These are phyloP conservation scores for Achaetomium macrosporum DNA, from an alignment of 2,329 filamentous ascomycete species.

Conservation along the genomic window DNA sequence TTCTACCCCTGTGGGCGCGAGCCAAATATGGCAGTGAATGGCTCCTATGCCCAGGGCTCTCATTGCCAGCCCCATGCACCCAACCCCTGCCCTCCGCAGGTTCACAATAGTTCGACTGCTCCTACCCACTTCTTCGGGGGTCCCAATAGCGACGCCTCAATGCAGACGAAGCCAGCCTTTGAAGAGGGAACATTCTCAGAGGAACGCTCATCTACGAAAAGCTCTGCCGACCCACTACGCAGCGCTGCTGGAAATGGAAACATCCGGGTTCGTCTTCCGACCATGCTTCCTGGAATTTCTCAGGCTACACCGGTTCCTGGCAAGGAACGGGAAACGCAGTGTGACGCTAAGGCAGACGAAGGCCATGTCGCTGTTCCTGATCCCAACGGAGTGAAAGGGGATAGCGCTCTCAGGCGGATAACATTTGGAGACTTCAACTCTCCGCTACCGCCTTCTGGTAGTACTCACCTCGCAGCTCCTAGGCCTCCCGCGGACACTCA, in stretches of 20 bases:
- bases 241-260: neutral
- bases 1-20: neutral
- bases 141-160: neutral
- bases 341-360: neutral
- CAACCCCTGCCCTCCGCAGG: too few relatives aligned
- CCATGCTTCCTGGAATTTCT: too few relatives aligned
- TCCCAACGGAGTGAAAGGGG: neutral
- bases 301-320: neutral
- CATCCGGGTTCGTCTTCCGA: slow-evolving; percentile 3
- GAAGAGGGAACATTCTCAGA: neutral
- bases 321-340: neutral
- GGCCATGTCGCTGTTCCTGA: neutral
- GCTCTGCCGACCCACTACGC: neutral
- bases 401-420: neutral
- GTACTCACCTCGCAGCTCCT: neutral
- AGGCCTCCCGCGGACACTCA: neutral
- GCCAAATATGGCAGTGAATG: neutral
- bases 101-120: too few relatives aligned
- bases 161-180: slow-evolving; percentile 1
- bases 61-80: too few relatives aligned
- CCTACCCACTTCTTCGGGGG: too few relatives aligned
- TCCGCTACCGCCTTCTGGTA: neutral
- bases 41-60: neutral
- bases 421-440: neutral
- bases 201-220: too few relatives aligned